These are phyloP conservation scores for Apiospora malaysiana DNA, from an alignment of 2,329 filamentous ascomycete genomes.

Conservation along the genomic window DNA sequence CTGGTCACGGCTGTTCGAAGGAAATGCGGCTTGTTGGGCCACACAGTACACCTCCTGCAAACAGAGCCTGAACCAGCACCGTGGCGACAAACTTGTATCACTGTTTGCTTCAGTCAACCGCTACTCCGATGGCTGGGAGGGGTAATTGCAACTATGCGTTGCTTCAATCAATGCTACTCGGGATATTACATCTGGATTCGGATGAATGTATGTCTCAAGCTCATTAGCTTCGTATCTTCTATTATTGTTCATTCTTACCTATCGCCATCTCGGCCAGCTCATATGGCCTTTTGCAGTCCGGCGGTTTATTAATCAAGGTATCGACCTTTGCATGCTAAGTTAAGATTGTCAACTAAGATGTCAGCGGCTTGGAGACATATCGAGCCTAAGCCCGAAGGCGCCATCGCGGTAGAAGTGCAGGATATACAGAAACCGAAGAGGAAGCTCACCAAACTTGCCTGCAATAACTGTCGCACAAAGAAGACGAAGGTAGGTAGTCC, in stretches of 20 bases:
- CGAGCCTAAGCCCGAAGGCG: neutral
- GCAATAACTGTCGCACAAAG: neutral
- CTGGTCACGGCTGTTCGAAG: neutral
- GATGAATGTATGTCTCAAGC: neutral
- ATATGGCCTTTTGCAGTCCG: neutral
- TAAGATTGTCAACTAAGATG: neutral
- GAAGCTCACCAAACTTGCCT: neutral
- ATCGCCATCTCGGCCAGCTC: neutral
- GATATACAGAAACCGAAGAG: neutral
- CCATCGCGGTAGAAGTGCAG: neutral
- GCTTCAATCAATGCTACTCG: neutral
- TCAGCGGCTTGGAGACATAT: neutral
- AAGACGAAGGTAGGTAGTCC: neutral
- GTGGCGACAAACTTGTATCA: neutral
- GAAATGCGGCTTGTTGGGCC: neutral
- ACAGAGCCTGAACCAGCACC: too few relatives aligned
- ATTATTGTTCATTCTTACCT: neutral
- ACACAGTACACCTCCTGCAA: neutral
- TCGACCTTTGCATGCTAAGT: neutral
- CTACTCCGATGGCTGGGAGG: neutral
- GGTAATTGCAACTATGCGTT: neutral
- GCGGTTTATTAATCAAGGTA: neutral
- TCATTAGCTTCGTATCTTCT: neutral
- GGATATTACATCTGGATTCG: neutral
- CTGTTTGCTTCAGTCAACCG: neutral